phyloP scores from a whole-genome alignment of 805 yeast genomes.

The Barnettozyma pratensis region DNA sequence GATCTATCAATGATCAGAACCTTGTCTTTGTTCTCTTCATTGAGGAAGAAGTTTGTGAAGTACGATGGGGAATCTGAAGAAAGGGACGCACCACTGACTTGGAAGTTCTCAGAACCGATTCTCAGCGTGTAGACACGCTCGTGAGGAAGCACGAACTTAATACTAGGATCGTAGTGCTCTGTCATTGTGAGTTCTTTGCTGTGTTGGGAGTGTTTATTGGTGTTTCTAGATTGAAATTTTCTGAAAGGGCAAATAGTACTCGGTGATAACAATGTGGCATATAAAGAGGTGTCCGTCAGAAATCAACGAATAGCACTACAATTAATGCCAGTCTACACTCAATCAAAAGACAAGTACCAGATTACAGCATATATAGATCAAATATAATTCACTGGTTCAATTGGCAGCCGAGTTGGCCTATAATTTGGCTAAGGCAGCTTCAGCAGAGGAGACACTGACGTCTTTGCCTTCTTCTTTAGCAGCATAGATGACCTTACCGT shows the following conservation, averaged over 20 bases:
- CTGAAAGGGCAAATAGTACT: too few species aligned
- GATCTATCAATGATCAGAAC: constrained; percentile 68
- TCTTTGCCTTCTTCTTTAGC: constrained; percentile 28
- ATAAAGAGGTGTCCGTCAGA: too few species aligned
- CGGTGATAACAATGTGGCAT: too few species aligned
- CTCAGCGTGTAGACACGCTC: constrained; percentile 65
- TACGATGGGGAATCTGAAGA: constrained; percentile 86
- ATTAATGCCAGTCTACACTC: too few species aligned
- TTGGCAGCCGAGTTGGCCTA: background rate
- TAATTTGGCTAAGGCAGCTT: constrained; percentile 25
- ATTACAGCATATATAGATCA: too few species aligned
- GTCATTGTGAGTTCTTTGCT: background rate
- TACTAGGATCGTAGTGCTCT: constrained; percentile 31
- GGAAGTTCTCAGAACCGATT: constrained; percentile 59
- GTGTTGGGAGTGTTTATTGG: background rate
- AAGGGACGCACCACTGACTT: constrained; percentile 77
- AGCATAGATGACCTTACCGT: constrained; percentile 47
- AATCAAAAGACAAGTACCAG: background rate
- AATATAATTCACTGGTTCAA: too few species aligned
- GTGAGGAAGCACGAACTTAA: constrained; percentile 57
- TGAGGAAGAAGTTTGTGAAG: constrained; percentile 65
- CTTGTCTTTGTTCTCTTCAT: constrained; percentile 31
- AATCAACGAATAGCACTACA: background rate
- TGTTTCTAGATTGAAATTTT: background rate
- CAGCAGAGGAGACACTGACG: constrained; percentile 25